phyloP scores from a whole-genome alignment of 2,329 filamentous ascomycete species.

The Microdochium bolleyi region DNA sequence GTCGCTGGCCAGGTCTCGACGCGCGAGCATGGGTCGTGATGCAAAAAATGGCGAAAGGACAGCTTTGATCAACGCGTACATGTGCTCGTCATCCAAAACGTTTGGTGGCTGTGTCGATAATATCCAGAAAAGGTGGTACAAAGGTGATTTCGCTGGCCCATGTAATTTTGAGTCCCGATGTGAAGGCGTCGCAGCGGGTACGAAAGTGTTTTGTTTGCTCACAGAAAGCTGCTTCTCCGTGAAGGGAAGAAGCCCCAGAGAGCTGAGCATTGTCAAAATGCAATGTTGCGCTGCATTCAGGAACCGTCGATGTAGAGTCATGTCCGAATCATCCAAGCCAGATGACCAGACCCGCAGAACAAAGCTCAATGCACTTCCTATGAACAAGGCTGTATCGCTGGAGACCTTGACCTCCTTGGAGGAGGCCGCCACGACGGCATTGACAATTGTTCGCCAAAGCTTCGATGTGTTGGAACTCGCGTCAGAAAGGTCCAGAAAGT shows the following conservation, averaged over 20 bases:
- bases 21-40: constrained; percentile 34
- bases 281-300: constrained; percentile 45
- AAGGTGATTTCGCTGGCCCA: constrained; percentile 45
- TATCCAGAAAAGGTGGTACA: constrained; percentile 59
- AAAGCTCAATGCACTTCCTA: constrained; percentile 63
- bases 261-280: constrained; percentile 37
- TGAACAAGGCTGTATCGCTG: constrained; percentile 70
- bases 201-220: constrained; percentile 45
- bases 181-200: constrained; percentile 59
- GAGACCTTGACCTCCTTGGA: constrained; percentile 87
- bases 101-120: constrained; percentile 43
- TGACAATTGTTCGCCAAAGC: constrained; percentile 56
- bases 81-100: constrained; percentile 35
- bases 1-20: constrained; percentile 39
- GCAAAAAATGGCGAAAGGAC: constrained; percentile 53
- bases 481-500: constrained; percentile 54
- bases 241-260: constrained; percentile 52
- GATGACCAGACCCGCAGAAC: constrained; percentile 62
- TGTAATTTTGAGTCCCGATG: constrained; percentile 46
- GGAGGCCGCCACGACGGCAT: constrained; percentile 58
- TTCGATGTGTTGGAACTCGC: constrained; percentile 42
- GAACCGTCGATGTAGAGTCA: constrained; percentile 40
- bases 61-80: constrained; percentile 36
- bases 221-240: constrained; percentile 51
- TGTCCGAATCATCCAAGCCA: constrained; percentile 42